Base-by-base conservation (phyloP, 176 grass and related monocot genomes). In the Juncus effusus region DNA sequence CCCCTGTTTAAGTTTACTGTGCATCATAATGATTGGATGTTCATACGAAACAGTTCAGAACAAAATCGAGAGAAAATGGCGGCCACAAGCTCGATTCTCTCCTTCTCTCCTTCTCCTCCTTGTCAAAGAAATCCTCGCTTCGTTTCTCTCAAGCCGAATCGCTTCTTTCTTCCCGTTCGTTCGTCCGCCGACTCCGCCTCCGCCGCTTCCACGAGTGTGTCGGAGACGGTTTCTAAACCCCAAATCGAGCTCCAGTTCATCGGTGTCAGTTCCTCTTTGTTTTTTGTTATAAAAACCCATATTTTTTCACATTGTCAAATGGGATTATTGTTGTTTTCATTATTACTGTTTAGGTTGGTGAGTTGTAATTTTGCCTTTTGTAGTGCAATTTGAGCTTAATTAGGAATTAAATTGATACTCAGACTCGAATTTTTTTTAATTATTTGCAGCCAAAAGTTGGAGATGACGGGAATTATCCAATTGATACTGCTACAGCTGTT, bases 211-310 rank as follows among this genome's bases (percentile, higher is more conserved):
- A 58, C 82, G n/a, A 64, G 68, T 77, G 37, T 81, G 15, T 86
- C 87, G 5, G 44, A 81, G 45, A 58, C 49, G 62, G 81, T 73
- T 0, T 59, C 71, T 42, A 90, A 87, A 51, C 85, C 80, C 60
- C 85, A 80, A 51, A 80, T 95, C 70, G 80, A 95, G 78, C 83
- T 95, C 83, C 75, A 87, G 77, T 95, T 95, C 78, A 2, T 90
- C 54, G 83, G 83, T 41, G 90, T 84, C 82, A 80, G 78, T 5
- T 1, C 19, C 3, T 40, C 3, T 19, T 19, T 54, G 13, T 54
- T 5, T 54, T 38, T 55, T 78, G 44, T 5, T 47, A 47, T 9
- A 1, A 3, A 44, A 19, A 0, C 13, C 14, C 19, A 28, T 28
- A 28, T 28, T 28, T 28, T 28, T 28, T 36, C 15, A 5, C 13